These are phyloP conservation scores for Lepidium didymum DNA, from an alignment of 345 rosid genomes.

Conservation along the genomic window DNA sequence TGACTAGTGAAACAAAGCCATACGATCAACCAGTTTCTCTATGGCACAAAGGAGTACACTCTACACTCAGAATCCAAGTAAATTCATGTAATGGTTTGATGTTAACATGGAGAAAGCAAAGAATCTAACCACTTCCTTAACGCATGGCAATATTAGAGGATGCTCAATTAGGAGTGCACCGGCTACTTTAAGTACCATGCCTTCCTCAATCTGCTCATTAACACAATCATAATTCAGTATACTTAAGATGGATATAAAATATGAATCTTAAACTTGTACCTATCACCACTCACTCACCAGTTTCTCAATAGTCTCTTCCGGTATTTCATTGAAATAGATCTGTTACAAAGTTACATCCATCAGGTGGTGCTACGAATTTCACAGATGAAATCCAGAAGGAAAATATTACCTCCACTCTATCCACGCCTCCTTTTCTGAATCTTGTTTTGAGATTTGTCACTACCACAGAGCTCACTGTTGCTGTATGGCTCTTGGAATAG, in stretches of 20 bases:
- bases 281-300: slow-evolving; percentile 41
- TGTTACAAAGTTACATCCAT: slow-evolving; percentile 32
- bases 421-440: slow-evolving; percentile 60
- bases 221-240: not conserved
- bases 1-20: not conserved
- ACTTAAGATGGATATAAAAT: not conserved
- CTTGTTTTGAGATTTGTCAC: slow-evolving; percentile 75
- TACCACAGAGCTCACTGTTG: slow-evolving; percentile 79
- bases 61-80: not conserved
- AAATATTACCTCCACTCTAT: slow-evolving; percentile 66
- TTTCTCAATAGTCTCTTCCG: slow-evolving; percentile 66
- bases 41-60: not conserved
- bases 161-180: slow-evolving; percentile 82
- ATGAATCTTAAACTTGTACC: not conserved
- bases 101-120: not conserved
- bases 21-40: not conserved
- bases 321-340: slow-evolving; percentile 81
- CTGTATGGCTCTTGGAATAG: slow-evolving; percentile 64
- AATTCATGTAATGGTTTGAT: not conserved
- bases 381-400: not conserved
- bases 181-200: slow-evolving; percentile 63
- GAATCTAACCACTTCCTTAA: slow-evolving; percentile 72
- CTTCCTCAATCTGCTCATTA: slow-evolving; percentile 60
- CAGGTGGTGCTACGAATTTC: not conserved
- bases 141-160: slow-evolving; percentile 55